phyloP scores from a whole-genome alignment of 257 asterid genomes.

The Solanum lycopersicoides region DNA sequence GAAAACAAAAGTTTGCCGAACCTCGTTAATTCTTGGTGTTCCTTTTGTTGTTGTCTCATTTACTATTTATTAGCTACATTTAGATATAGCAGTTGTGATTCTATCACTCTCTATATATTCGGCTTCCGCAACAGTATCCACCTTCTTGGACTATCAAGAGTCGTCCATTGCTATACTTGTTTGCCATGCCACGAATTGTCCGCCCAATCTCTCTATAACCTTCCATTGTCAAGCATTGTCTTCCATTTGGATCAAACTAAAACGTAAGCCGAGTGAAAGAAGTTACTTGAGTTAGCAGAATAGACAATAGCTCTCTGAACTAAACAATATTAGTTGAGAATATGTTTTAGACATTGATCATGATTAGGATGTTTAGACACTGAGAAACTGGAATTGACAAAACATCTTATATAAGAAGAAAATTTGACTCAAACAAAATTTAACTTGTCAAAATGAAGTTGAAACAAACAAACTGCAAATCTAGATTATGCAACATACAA shows the following conservation, averaged over 20 bases:
- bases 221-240: constrained; percentile 93
- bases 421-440: not conserved
- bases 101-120: no score
- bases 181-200: constrained; percentile 42
- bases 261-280: not conserved
- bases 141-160: constrained; percentile 90
- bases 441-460: not conserved
- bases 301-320: not conserved
- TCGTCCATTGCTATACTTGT: constrained; percentile 45
- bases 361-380: not conserved
- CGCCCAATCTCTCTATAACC: constrained; percentile 71
- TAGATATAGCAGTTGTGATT: no score
- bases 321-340: not conserved
- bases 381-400: not conserved
- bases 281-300: not conserved
- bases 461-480: not conserved
- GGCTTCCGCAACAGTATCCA: no score
- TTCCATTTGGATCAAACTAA: constrained; percentile 97
- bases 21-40: no score
- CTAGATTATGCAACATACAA: not conserved
- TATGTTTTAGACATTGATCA: not conserved
- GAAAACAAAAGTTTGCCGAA: no score
- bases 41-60: no score
- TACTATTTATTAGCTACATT: no score
- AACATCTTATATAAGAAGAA: not conserved